These are phyloP conservation scores for Chaetomium fimeti DNA, from an alignment of 495 filamentous ascomycete species.

Conservation along the genomic window DNA sequence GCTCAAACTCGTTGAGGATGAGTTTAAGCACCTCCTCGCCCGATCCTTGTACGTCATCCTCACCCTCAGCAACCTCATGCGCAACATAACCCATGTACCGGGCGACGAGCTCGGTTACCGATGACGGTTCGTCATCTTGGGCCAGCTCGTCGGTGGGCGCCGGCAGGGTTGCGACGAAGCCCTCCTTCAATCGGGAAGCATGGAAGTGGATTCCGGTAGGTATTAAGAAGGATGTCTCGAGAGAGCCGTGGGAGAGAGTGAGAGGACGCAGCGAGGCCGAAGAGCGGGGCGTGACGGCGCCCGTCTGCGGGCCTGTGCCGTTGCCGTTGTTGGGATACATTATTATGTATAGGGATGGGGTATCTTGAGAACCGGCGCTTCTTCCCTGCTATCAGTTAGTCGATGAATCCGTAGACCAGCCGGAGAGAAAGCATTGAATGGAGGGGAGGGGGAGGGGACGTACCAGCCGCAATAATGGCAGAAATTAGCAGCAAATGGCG, in stretches of 20 bases:
- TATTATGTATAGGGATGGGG: constrained; percentile 28
- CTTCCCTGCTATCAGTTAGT: background rate
- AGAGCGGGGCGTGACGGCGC: constrained; percentile 90
- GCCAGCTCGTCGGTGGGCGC: constrained; percentile 93
- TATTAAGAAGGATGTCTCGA: constrained; percentile 92
- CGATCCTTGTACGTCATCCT: constrained; percentile 79
- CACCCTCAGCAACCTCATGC: constrained; percentile 80
- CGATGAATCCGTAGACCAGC: background rate
- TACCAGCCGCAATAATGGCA: constrained; percentile 2
- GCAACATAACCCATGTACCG: constrained; percentile 89
- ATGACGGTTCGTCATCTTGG: constrained; percentile 96
- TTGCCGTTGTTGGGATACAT: constrained; percentile 83
- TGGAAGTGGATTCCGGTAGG: constrained; percentile 94
- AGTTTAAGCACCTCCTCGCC: constrained; percentile 87
- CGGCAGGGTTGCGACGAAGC: constrained; percentile 79
- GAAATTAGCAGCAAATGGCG: background rate
- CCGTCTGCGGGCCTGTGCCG: constrained; percentile 81
- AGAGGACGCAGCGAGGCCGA: constrained; percentile 84
- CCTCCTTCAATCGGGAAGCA: constrained; percentile 85
- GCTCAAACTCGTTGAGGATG: constrained; percentile 90
- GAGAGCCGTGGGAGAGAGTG: constrained; percentile 83
- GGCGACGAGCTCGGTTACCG: constrained; percentile 82
- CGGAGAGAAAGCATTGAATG: too few species aligned
- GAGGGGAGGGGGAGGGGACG: background rate
- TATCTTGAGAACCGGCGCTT: constrained; percentile 25